Evolutionary conservation across 805 yeast species (phyloP), one percentile per base, ranked within the genome.

Genomic region (Yarrowia hollandica): DNA sequence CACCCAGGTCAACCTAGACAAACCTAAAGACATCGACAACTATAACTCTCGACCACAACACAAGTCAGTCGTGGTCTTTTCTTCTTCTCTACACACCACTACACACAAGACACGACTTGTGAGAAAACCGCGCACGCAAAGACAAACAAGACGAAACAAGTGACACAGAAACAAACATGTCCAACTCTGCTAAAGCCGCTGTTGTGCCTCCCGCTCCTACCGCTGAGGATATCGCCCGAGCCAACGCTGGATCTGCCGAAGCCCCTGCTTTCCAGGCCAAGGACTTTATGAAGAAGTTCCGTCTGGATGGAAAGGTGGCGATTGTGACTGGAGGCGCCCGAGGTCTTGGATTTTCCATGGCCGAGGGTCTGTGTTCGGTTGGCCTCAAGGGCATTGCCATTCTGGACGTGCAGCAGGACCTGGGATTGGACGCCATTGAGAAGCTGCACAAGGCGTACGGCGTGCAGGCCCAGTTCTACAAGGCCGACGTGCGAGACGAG

Each of bases 261-360:
- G 70, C 63, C 16, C 70, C 70, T 12, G 67, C 73, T 14, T 66
- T 68, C 52, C 67, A 62, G 58, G 74, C 73, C 52, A 73, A 72
- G 67, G 66, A 76, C 67, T 72, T 74, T 61, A 59, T 74, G 54
- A 22, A 50, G 62, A 65, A 68, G 59, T 83, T 82, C 74, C 75
- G 84, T 63, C 77, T 83, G 64, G 85, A 82, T 65, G 86, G 86
- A 59, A 80, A 81, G 73, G 78, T 83, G 3, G 76, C 76, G 19
- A 64, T 77, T 28, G 74, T 83, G 60, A 83, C 88, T 50, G 88
- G 88, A 42, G 88, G 87, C 38, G 83, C 86, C 55, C 83, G 88
- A 34, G 88, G 88, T 34, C 77, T 84, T 64, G 85, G 85, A 22
- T 75, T 80, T 59, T 79, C 82, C 39, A 73, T 83, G 73, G 80